phyloP scores from a whole-genome alignment of 257 asterid genomes.

The Penstemon eatonii region DNA sequence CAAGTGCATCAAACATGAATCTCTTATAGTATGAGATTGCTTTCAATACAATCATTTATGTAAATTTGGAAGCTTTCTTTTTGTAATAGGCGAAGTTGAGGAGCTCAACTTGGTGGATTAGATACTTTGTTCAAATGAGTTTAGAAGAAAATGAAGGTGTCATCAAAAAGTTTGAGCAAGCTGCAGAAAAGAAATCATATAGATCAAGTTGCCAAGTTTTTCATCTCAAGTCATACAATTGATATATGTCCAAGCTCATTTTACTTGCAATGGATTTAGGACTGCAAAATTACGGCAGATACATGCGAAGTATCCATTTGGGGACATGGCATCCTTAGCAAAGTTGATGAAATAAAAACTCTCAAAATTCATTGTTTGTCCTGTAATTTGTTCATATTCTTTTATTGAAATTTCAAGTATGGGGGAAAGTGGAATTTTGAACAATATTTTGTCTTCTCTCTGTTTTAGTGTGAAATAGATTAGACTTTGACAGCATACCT shows the following conservation, averaged over 20 bases:
- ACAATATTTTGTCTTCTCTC: slow-evolving; percentile 14
- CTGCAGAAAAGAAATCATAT: slow-evolving; percentile 54
- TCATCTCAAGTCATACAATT: slow-evolving; percentile 68
- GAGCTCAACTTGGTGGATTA: slow-evolving; percentile 72
- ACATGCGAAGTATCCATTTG: slow-evolving; percentile 6
- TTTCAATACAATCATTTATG: neutral
- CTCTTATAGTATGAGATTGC: neutral
- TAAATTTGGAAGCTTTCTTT: neutral
- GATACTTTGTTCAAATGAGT: slow-evolving; percentile 67
- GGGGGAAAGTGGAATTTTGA: slow-evolving; percentile 17
- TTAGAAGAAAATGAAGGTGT: slow-evolving; percentile 73
- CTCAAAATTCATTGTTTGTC: slow-evolving; percentile 12
- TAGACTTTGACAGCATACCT: slow-evolving; percentile 13
- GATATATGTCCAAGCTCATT: slow-evolving; percentile 13
- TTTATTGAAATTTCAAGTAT: slow-evolving; percentile 17
- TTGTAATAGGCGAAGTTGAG: slow-evolving; percentile 60
- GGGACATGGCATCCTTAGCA: slow-evolving; percentile 10
- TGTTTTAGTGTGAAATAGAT: slow-evolving; percentile 17
- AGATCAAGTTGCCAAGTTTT: slow-evolving; percentile 65
- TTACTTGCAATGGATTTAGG: neutral
- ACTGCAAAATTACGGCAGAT: neutral
- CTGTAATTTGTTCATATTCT: slow-evolving; percentile 31
- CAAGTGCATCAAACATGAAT: neutral
- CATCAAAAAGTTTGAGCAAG: slow-evolving; percentile 60
- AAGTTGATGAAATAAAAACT: slow-evolving; percentile 4